phyloP scores from a whole-genome alignment of 768 basidiomycete genomes.

The Hydnomerulius pinastri region DNA sequence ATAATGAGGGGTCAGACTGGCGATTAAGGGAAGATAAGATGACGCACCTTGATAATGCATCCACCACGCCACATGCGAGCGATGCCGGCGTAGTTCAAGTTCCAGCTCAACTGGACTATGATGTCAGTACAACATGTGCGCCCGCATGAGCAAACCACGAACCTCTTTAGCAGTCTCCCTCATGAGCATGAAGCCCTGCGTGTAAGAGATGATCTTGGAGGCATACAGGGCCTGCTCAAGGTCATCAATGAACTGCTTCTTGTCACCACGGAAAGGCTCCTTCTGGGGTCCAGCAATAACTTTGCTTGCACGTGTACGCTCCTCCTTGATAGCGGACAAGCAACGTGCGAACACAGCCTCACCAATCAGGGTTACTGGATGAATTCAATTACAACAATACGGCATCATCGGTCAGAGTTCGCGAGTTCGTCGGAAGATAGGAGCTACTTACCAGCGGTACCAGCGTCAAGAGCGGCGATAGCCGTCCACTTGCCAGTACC shows the following conservation, averaged over 20 bases:
- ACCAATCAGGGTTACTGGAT: constrained; percentile 92
- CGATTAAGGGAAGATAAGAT: constrained; percentile 21
- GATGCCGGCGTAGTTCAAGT: constrained; percentile 96
- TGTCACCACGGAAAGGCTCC: constrained; percentile 95
- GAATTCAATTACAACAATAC: constrained; percentile 5
- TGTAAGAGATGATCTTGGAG: constrained; percentile 99
- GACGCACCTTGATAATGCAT: constrained; percentile 91
- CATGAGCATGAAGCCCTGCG: constrained; percentile 99
- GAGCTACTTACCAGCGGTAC: constrained; percentile 65
- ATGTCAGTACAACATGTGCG: constrained; percentile 7
- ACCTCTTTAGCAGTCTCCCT: constrained; percentile 95
- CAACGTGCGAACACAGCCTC: constrained; percentile 99
- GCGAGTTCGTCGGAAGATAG: constrained; percentile 6
- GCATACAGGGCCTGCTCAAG: constrained; percentile 99
- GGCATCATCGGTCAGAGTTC: constrained; percentile 7
- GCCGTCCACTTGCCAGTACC: constrained; percentile 99
- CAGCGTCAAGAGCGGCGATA: constrained; percentile 92
- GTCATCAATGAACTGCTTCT: constrained; percentile 98
- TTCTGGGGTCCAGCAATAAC: constrained; percentile 87
- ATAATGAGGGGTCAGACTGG: constrained; percentile 8
- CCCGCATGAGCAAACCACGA: constrained; percentile 10
- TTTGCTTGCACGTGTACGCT: constrained; percentile 93
- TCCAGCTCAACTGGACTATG: constrained; percentile 65
- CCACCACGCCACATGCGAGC: constrained; percentile 99
- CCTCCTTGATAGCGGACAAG: constrained; percentile 94